Conservation (phyloP, 768 basidiomycete genomes). For the Cystofilobasidium capitatum region DNA sequence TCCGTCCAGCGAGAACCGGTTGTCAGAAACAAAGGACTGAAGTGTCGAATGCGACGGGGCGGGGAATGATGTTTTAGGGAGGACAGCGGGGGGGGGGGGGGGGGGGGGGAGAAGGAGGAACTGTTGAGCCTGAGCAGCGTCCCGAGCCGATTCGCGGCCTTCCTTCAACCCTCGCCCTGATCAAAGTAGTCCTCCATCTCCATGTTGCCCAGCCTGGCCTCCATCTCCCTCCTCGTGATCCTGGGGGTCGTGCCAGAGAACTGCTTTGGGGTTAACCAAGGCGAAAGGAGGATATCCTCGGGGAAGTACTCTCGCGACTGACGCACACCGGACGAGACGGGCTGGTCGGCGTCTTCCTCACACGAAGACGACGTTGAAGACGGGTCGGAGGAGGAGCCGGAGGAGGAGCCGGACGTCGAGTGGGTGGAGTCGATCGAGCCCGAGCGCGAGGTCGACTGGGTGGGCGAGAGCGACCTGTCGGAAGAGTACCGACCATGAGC, state of each 20-base stretch:
- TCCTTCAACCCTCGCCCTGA: not conserved
- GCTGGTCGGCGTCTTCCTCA: too few species aligned
- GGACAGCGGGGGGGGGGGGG: too few species aligned
- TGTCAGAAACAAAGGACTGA: too few species aligned
- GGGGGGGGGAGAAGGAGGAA: too few species aligned
- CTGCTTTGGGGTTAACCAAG: not conserved
- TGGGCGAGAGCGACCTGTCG: not conserved
- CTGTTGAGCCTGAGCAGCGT: too few species aligned
- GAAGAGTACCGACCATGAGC: not conserved
- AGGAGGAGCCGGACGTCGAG: not conserved
- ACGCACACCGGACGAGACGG: too few species aligned
- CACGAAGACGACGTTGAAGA: not conserved
- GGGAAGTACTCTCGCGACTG: not conserved
- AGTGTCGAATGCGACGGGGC: too few species aligned
- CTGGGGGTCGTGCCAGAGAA: not conserved
- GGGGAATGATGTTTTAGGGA: too few species aligned
- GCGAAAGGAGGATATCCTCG: not conserved
- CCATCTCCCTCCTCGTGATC: constrained; percentile 1
- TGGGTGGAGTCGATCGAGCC: not conserved
- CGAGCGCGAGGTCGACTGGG: not conserved
- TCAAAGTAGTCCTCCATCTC: not conserved
- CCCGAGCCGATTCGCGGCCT: too few species aligned
- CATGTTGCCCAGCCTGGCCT: not conserved
- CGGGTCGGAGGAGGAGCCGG: not conserved
- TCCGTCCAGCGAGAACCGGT: too few species aligned